Conservation (phyloP, 2,329 filamentous ascomycete species). For the Penicillium sp. region DNA sequence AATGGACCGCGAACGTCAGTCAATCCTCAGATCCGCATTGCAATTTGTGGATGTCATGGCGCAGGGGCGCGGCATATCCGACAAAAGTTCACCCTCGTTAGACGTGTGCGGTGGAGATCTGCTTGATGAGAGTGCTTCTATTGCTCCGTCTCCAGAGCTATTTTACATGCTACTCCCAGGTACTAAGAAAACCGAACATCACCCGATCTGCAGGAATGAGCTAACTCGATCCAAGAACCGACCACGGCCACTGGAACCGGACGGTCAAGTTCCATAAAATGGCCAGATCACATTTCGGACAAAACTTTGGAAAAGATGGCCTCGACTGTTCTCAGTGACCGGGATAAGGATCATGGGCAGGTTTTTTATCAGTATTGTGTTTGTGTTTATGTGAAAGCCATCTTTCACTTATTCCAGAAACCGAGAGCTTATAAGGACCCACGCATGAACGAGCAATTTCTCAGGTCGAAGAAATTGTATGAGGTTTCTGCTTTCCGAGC, state of each 20-base stretch:
- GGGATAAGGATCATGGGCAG: slow-evolving; percentile 12
- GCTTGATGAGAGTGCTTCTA: slow-evolving; percentile 2
- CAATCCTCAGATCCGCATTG: slow-evolving; percentile 23
- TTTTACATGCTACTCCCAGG: slow-evolving; percentile 28
- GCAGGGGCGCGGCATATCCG: background rate
- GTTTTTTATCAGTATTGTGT: slow-evolving; percentile 26
- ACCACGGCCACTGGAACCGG: background rate
- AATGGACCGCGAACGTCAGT: slow-evolving; percentile 20
- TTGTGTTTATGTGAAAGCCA: slow-evolving; percentile 28
- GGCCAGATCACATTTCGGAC: slow-evolving; percentile 31
- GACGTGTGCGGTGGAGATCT: slow-evolving; percentile 4
- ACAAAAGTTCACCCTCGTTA: slow-evolving; percentile 1
- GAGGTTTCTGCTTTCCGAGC: slow-evolving; percentile 16
- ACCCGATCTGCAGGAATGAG: no score
- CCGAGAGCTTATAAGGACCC: slow-evolving; percentile 15
- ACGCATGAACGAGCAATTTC: slow-evolving; percentile 17
- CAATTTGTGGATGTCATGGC: slow-evolving; percentile 22
- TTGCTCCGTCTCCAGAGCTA: slow-evolving; percentile 23
- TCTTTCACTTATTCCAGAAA: slow-evolving; percentile 17
- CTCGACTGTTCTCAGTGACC: slow-evolving; percentile 12
- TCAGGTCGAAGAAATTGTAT: slow-evolving; percentile 23
- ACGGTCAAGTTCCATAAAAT: slow-evolving; percentile 11
- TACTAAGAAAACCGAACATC: background rate
- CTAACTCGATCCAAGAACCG: slow-evolving; percentile 11
- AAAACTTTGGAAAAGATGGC: slow-evolving; percentile 24